Evolutionary conservation across 306 rosid genomes (phyloP), one percentile per base, ranked within the genome.

Genomic region (Vigna reflexopilosa): DNA sequence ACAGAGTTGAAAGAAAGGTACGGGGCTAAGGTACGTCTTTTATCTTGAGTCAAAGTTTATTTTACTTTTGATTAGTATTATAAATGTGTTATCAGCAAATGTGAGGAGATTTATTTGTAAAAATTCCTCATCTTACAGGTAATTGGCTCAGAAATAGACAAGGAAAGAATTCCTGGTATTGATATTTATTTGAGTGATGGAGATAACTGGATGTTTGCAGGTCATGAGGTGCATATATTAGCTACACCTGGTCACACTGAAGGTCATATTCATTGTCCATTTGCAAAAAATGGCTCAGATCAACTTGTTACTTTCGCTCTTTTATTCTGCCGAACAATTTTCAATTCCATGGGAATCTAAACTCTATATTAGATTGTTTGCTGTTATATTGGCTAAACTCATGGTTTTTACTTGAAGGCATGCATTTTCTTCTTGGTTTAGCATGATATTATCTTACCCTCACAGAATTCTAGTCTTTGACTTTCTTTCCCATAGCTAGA

Each of bases 181-280:
- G 99, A 95, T 80, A 95, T 95, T 78, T 76, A 62, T 77, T 90
- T 95, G 85, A 91, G 90, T 50, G 98, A 91, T 77, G 99, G 96
- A 80, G 99, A 95, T 88, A 91, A 79, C 88, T 95, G 99, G 99
- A 95, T 95, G 99, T 95, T 95, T 85, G 98, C 99, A 22, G 98
- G 97, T 54, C 98, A 93, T 77, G 97, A 93, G 89, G 99, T 91
- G 82, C 91, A 75, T 70, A 87, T 95, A 83, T 87, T 95, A 89
- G 98, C 85, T 58, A 95, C 99, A 51, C 98, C 99, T 73, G 98
- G 99, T 71, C 98, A 93, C 87, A 91, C 99, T 45, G 91, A 58
- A 95, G 99, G 99, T 95, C 64, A 40, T 12, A 70, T 58, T 75
- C 67, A 56, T 74, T 48, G 64, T 70, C 78, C 42, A 51, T 70